Evolutionary conservation across 352 stramenopile genomes (phyloP), one percentile per base, ranked within the genome.

Genomic region (Globisporangium camurandrum): DNA sequence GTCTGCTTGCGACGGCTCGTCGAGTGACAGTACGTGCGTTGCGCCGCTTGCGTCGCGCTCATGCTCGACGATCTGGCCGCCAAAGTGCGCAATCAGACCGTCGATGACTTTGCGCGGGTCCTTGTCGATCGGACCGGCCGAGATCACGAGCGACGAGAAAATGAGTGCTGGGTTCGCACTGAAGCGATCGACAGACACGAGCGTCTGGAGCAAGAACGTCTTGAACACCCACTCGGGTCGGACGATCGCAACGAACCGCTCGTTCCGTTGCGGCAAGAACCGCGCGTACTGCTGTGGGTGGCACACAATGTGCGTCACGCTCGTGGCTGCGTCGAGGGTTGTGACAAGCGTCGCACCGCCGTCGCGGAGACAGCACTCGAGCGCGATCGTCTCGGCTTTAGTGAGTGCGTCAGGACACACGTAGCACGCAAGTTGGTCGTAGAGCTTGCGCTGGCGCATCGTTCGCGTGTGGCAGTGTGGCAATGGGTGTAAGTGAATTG

Each of bases 141-240:
- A 76, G 36, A 94, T 74, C 31, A 77, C 78, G 27, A 94, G 63
- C 19, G 71, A 81, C 23, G 77, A 84, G 56, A 94, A 91, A 46
- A 94, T 72, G 26, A 86, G 69, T 46, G 55, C 60, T 45, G 80
- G 80, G 51, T 92, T 75, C 24, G 83, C 75, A 51, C 72, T 92
- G 54, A 94, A 94, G 30, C 63, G 70, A 54, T 90, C 76, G 34
- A 73, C 69, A 0, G 80, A 77, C 9, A 92, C 46, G 27, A 84
- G 47, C 8, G 57, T 55, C 57, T 89, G 80, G 51, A 87, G 57
- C 27, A 86, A 19, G 28, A 92, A 88, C 14, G 64, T 67, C 22
- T 81, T 76, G 49, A 87, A 87, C 40, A 90, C 78, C 83, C 83
- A 94, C 54, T 86, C 75, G 20, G 80, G 76, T 0, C 80, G 78